Evolutionary conservation across 345 rosid species (phyloP).

Genomic region (Aethionema arabicum): DNA sequence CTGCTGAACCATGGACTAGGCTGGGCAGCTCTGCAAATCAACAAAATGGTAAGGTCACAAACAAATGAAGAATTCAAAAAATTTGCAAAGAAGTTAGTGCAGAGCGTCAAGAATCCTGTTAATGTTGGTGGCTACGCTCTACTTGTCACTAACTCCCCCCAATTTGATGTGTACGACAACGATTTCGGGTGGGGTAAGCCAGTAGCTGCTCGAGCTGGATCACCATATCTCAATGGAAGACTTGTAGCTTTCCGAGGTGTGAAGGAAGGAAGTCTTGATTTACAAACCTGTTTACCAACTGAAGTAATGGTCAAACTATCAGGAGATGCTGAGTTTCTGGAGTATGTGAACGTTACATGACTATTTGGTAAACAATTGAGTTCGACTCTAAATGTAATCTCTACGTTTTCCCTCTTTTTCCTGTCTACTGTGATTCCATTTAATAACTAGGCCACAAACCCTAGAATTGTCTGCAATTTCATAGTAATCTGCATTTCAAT

Average conservation of each 20-base stretch:
- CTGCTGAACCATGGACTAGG: slow-evolving; percentile 31
- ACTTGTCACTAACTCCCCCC: slow-evolving; percentile 35
- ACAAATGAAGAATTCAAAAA: slow-evolving; percentile 27
- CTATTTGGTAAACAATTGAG: background rate
- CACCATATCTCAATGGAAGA: slow-evolving; percentile 39
- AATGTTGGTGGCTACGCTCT: slow-evolving; percentile 23
- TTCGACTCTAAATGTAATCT: no score
- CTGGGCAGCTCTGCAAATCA: slow-evolving; percentile 29
- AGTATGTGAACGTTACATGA: slow-evolving; percentile 9
- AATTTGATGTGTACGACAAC: slow-evolving; percentile 39
- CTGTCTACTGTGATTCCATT: no score
- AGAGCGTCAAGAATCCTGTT: slow-evolving; percentile 25
- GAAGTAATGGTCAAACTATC: slow-evolving; percentile 16
- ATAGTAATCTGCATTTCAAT: no score
- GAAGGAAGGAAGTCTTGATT: slow-evolving; percentile 43
- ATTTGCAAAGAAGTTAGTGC: slow-evolving; percentile 34
- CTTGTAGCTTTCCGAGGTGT: slow-evolving; percentile 38
- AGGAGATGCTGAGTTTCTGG: slow-evolving; percentile 29
- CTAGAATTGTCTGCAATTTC: no score
- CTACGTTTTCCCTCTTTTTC: no score
- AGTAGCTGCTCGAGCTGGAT: slow-evolving; percentile 39
- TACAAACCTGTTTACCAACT: slow-evolving; percentile 34
- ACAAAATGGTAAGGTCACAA: slow-evolving; percentile 28
- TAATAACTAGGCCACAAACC: no score
- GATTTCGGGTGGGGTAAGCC: slow-evolving; percentile 56